Evolutionary conservation across 345 rosid genomes (phyloP), one percentile per base, ranked within the genome.

Genomic region (Hibiscus tridactylites): DNA sequence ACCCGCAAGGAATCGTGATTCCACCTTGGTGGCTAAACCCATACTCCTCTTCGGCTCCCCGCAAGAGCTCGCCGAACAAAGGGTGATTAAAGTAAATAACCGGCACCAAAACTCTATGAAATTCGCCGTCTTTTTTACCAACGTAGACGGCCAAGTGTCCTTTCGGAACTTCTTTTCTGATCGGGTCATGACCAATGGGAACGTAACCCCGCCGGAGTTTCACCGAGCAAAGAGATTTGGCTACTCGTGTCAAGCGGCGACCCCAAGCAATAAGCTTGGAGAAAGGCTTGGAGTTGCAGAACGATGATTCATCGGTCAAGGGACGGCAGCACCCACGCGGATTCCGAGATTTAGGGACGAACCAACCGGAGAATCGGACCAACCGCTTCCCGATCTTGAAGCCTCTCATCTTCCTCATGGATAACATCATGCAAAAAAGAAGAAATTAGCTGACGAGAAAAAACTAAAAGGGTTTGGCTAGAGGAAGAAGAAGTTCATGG

Each of bases 31-130:
- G 99, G 37, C 80, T 58, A 73, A 86, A 95, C 21, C 99, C 99
- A 58, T 85, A 95, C 75, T 88, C 99, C 75, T 83, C 77, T 58
- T 92, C 97, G 3, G 97, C 89, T 53, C 86, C 91, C 79, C 74
- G 85, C 63, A 95, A 77, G 15, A 95, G 81, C 82, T 86, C 83
- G 61, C 96, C 86, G 70, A 95, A 95, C 77, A 95, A 77, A 66
- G 99, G 99, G 76, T 95, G 97, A 79, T 95, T 95, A 72, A 90
- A 83, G 80, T 95, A 89, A 70, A 95, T 85, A 50, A 95, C 89
- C 3, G 99, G 99, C 39, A 95, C 88, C 77, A 90, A 61, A 73
- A 92, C 96, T 70, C 97, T 70, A 54, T 83, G 88, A 77, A 78
- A 85, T 35, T 92, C 97, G 2, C 86, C 87, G 70, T 87, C 96